Evolutionary conservation across 495 filamentous ascomycete species (phyloP).

Genomic region (Haplographium delicatum): DNA sequence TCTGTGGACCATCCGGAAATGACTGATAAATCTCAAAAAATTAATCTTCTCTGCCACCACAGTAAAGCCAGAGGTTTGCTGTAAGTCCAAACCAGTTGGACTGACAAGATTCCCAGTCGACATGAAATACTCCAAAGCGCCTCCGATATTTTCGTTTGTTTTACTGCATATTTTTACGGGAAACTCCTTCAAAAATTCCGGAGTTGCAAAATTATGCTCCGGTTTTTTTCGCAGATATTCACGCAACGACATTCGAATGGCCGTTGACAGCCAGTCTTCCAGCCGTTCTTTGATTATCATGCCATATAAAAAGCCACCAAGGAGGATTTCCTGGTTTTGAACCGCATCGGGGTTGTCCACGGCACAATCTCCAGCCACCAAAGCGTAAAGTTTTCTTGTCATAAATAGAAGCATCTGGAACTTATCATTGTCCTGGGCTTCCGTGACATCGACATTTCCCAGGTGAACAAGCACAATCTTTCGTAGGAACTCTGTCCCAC

Average conservation of each 20-base stretch:
- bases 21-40: conserved; percentile 97
- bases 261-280: conserved; percentile 74
- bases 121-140: conserved; percentile 86
- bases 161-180: conserved; percentile 66
- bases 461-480: conserved; percentile 88
- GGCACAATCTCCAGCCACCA: conserved; percentile 87
- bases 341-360: conserved; percentile 95
- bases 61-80: conserved; percentile 90
- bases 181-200: conserved; percentile 73
- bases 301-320: conserved; percentile 89
- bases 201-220: conserved; percentile 59
- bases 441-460: conserved; percentile 73
- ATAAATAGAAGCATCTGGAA: conserved; percentile 94
- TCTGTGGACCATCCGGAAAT: conserved; percentile 98
- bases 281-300: conserved; percentile 92
- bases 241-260: conserved; percentile 51
- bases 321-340: conserved; percentile 86
- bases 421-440: conserved; percentile 80
- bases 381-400: conserved; percentile 88
- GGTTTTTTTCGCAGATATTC: conserved; percentile 68
- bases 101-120: conserved; percentile 92
- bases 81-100: conserved; percentile 85
- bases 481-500: conserved; percentile 81
- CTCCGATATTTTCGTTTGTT: conserved; percentile 83
- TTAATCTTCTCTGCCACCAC: conserved; percentile 99